Percentiles rank a stretch among this genome's conserved stretches.
Evolutionary conservation across 495 filamentous ascomycete genomes (phyloP).

Genomic region (Neurospora sp.): DNA sequence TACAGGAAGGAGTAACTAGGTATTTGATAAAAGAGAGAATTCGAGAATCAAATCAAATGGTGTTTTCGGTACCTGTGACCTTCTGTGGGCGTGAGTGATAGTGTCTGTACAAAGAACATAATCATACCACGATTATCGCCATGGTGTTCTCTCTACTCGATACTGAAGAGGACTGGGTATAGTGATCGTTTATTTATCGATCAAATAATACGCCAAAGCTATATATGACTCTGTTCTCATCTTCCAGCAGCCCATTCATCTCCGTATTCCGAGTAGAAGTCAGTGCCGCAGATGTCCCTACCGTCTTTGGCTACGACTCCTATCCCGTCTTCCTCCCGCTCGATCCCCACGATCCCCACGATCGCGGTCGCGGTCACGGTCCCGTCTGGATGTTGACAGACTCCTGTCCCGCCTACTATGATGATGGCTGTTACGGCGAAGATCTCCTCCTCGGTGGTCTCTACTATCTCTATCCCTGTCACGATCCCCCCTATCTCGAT

Average conservation of each 20-base stretch:
- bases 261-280: neutral
- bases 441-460: neutral
- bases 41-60: neutral
- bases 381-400: slow-evolving; percentile 3
- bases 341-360: slow-evolving; percentile 1
- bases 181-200: neutral
- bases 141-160: neutral
- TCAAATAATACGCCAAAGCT: neutral
- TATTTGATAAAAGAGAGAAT: neutral
- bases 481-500: slow-evolving; percentile 13
- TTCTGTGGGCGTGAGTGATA: neutral
- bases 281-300: neutral
- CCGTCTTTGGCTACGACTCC: slow-evolving; percentile 14
- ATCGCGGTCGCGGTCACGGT: slow-evolving; percentile 10
- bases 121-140: too few relatives aligned
- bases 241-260: too few relatives aligned
- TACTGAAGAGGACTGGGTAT: neutral
- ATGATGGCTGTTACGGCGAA: neutral
- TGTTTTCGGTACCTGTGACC: neutral
- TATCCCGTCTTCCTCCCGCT: slow-evolving; percentile 7
- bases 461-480: slow-evolving; percentile 7
- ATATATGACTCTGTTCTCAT: neutral
- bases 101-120: too few relatives aligned
- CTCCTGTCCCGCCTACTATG: neutral
- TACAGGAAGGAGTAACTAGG: neutral